A percentile compares a stretch with the other conserved stretches of the same genome.
Conservation (phyloP, 805 yeast species). For the Cyberlindnera misumaiensis region DNA sequence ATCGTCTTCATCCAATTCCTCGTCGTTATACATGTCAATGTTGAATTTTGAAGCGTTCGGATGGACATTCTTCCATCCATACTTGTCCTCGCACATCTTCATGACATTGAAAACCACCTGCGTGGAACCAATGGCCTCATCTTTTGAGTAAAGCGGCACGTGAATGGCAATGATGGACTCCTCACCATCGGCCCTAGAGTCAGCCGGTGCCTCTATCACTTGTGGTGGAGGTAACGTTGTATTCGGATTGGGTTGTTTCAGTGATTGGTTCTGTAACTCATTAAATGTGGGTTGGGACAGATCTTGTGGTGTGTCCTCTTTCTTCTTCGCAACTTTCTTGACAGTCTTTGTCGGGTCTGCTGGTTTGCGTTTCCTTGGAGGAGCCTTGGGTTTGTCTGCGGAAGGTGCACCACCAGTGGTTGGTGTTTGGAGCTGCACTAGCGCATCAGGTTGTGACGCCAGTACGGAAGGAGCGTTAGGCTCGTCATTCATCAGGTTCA, state of each 20-base stretch:
- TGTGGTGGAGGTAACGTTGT: constrained; percentile 16
- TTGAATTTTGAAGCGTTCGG: constrained; percentile 58
- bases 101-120: constrained; percentile 67
- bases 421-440: neutral
- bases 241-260: constrained; percentile 17
- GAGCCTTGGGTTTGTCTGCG: neutral
- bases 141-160: constrained; percentile 41
- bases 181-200: constrained; percentile 2
- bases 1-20: constrained; percentile 42
- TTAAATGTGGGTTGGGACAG: constrained; percentile 9
- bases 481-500: constrained; percentile 8
- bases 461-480: neutral
- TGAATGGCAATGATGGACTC: constrained; percentile 51
- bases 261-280: constrained; percentile 15
- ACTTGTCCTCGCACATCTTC: constrained; percentile 72
- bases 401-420: neutral
- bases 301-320: constrained; percentile 1
- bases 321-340: constrained; percentile 2
- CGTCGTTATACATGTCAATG: constrained; percentile 48
- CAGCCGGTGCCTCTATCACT: constrained; percentile 8
- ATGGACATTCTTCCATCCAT: constrained; percentile 69
- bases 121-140: constrained; percentile 50
- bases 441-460: constrained; percentile 1
- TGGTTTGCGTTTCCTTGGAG: neutral
- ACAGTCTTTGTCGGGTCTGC: neutral